A percentile compares a stretch with the other conserved stretches of the same genome.
Evolutionary conservation across 2,329 filamentous ascomycete species (phyloP).

Genomic region (Aschersonia sp.): DNA sequence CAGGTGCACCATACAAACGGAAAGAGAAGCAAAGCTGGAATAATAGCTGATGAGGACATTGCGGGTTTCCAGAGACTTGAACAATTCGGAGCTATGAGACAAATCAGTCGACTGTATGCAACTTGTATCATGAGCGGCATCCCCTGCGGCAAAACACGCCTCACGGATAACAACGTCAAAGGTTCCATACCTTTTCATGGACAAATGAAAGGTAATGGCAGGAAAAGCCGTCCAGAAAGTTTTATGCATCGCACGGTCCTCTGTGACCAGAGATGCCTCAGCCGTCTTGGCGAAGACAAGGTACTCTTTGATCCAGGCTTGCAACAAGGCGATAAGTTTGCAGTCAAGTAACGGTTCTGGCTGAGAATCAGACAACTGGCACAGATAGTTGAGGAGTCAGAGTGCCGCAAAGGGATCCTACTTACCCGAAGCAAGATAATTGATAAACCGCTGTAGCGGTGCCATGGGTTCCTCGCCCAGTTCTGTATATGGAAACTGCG

Average conservation of each 20-base stretch:
- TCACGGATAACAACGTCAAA: too few relatives aligned
- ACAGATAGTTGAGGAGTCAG: neutral
- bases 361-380: neutral
- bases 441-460: constrained; percentile 19
- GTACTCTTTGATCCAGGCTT: constrained; percentile 36
- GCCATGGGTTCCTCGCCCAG: constrained; percentile 15
- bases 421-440: constrained; percentile 21
- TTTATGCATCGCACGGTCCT: constrained; percentile 27
- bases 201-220: constrained; percentile 25
- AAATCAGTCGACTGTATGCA: neutral
- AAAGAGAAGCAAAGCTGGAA: constrained; percentile 29
- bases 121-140: neutral
- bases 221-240: constrained; percentile 40
- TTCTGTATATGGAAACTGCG: constrained; percentile 30
- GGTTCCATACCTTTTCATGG: constrained; percentile 23
- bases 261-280: constrained; percentile 19
- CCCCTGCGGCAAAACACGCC: too few relatives aligned
- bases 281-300: constrained; percentile 23
- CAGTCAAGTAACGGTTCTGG: constrained; percentile 28
- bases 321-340: constrained; percentile 26
- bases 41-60: constrained; percentile 20
- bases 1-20: constrained; percentile 35
- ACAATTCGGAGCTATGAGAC: constrained; percentile 3
- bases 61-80: constrained; percentile 13
- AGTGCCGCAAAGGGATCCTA: neutral